These are phyloP conservation scores for Mortierella polycephala DNA, from an alignment of 371 early-diverging fungal genomes.

Conservation along the genomic window DNA sequence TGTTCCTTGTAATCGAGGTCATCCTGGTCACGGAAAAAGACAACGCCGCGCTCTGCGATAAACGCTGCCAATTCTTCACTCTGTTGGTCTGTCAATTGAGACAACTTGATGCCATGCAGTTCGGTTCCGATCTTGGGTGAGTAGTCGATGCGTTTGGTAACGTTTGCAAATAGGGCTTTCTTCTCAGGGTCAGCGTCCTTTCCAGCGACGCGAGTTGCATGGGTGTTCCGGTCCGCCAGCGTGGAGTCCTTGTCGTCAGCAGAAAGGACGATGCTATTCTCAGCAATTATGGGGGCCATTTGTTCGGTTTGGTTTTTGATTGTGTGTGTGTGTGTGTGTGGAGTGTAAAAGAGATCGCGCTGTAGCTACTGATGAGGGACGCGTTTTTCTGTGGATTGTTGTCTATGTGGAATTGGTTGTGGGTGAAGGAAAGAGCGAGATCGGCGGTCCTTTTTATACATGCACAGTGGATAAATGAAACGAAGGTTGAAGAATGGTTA, in stretches of 20 bases:
- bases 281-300: slow-evolving; percentile 28
- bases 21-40: slow-evolving; percentile 68
- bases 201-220: slow-evolving; percentile 55
- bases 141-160: slow-evolving; percentile 68
- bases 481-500: too few relatives aligned
- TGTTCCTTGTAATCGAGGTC: slow-evolving; percentile 62
- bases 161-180: slow-evolving; percentile 64
- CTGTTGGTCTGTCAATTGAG: slow-evolving; percentile 64
- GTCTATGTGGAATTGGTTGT: too few relatives aligned
- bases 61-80: slow-evolving; percentile 64
- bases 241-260: slow-evolving; percentile 34
- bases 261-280: slow-evolving; percentile 31
- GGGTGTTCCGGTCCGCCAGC: slow-evolving; percentile 52
- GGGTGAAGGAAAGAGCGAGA: too few relatives aligned
- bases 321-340: too few relatives aligned
- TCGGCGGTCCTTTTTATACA: too few relatives aligned
- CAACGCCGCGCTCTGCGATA: slow-evolving; percentile 69
- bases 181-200: slow-evolving; percentile 68
- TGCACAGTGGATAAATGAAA: too few relatives aligned
- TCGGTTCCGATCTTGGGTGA: slow-evolving; percentile 76
- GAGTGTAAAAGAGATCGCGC: too few relatives aligned
- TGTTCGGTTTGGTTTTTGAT: neutral
- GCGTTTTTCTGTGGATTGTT: too few relatives aligned
- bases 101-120: slow-evolving; percentile 66
- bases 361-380: too few relatives aligned